phyloP scores from a whole-genome alignment of 2,329 filamentous ascomycete species.

The Cryoendolithus antarcticus region DNA sequence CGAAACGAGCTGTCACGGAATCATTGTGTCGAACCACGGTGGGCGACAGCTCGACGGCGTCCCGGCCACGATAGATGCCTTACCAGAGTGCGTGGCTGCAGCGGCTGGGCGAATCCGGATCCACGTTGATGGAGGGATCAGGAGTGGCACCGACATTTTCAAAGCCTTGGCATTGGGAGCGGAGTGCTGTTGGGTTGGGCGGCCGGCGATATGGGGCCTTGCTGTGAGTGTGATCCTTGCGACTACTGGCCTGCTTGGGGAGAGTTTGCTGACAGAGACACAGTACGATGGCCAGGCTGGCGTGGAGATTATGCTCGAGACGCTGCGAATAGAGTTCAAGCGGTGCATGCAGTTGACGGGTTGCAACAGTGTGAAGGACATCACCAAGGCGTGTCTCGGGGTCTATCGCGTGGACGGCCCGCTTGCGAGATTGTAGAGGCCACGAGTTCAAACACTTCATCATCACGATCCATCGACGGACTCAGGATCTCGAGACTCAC shows the following conservation, averaged over 20 bases:
- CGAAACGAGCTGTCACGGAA: slow-evolving; percentile 50
- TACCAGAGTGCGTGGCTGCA: slow-evolving; percentile 28
- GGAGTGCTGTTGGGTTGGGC: slow-evolving; percentile 37
- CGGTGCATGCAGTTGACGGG: slow-evolving; percentile 27
- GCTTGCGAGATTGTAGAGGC: slow-evolving; percentile 19
- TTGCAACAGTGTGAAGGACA: slow-evolving; percentile 24
- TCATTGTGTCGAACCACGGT: slow-evolving; percentile 49
- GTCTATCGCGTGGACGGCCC: slow-evolving; percentile 20
- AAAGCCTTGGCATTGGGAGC: slow-evolving; percentile 44
- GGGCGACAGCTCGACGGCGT: slow-evolving; percentile 5
- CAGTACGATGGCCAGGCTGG: slow-evolving; percentile 26
- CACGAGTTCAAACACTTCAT: neutral
- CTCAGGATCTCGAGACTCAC: no score
- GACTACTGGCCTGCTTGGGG: no score
- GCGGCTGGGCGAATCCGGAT: slow-evolving; percentile 41
- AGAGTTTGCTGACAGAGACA: neutral
- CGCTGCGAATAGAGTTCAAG: slow-evolving; percentile 22
- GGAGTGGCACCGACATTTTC: slow-evolving; percentile 45
- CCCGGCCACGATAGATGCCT: slow-evolving; percentile 5
- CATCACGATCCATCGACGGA: no score
- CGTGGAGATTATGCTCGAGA: slow-evolving; percentile 30
- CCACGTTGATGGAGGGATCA: slow-evolving; percentile 48
- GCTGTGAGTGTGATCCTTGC: slow-evolving; percentile 16
- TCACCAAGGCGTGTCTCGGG: slow-evolving; percentile 21
- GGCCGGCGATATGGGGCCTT: slow-evolving; percentile 39